Evolutionary conservation across 2,329 filamentous ascomycete genomes (phyloP).

Genomic region (Colletotrichum lini): DNA sequence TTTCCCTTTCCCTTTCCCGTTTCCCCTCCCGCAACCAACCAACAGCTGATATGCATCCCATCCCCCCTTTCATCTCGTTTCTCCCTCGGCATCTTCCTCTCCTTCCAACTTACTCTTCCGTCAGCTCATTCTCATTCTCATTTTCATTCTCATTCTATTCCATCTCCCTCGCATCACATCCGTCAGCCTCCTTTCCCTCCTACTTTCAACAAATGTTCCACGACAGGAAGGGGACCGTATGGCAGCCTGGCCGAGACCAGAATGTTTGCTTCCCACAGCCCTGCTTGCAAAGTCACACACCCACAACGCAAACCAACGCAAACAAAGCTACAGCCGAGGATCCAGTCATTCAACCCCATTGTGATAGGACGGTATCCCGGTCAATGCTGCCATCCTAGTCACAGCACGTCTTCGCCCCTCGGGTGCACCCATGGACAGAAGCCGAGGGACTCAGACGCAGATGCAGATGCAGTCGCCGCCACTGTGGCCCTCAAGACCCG

Average conservation of each 20-base stretch:
- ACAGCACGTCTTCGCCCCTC: not conserved
- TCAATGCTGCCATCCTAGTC: not conserved
- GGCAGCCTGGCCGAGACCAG: not conserved
- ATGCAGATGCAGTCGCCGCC: no score
- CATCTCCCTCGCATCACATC: no score
- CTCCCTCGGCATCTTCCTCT: no score
- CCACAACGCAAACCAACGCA: not conserved
- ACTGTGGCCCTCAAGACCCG: not conserved
- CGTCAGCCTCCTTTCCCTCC: not conserved
- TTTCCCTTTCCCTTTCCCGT: no score
- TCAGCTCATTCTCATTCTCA: not conserved
- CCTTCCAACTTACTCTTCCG: not conserved
- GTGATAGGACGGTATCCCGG: not conserved
- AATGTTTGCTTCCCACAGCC: slow-evolving; percentile 14
- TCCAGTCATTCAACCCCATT: not conserved
- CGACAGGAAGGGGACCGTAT: not conserved
- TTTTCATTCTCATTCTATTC: not conserved
- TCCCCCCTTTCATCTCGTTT: no score
- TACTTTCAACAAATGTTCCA: not conserved
- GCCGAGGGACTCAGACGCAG: not conserved
- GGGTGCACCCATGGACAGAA: not conserved
- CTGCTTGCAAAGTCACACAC: not conserved
- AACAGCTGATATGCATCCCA: no score
- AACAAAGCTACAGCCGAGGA: not conserved
- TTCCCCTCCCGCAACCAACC: no score